Conservation (phyloP, 176 grass and related monocot genomes). For the Thalia dealbata region DNA sequence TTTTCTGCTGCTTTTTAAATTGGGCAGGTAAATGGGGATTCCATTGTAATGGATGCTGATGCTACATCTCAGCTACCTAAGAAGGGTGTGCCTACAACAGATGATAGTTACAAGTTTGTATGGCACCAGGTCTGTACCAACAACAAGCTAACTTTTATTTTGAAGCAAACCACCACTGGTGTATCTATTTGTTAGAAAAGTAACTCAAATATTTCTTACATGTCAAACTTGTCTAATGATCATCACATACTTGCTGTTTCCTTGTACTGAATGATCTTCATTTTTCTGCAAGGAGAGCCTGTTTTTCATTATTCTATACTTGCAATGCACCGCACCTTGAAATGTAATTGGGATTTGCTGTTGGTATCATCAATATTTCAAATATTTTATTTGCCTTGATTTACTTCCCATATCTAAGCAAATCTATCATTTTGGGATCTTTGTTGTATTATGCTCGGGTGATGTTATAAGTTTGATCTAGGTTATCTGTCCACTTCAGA, state of each 20-base stretch:
- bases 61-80: constrained; percentile 58
- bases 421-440: not conserved
- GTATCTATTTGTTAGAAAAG: not conserved
- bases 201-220: not conserved
- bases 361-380: not conserved
- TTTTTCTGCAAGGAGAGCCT: too few relatives aligned
- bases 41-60: constrained; percentile 78
- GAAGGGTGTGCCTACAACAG: constrained; percentile 48
- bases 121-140: constrained; percentile 51
- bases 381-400: not conserved
- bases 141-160: not conserved
- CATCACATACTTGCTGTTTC: too few relatives aligned
- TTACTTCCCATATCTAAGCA: not conserved
- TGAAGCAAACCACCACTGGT: not conserved
- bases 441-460: not conserved
- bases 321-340: too few relatives aligned
- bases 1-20: not conserved
- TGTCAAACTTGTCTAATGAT: too few relatives aligned
- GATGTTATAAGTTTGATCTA: not conserved
- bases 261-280: too few relatives aligned
- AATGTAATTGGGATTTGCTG: not conserved
- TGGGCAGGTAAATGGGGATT: constrained; percentile 42
- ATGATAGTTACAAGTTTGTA: constrained; percentile 72
- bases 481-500: not conserved
- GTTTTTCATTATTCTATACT: too few relatives aligned